Base-by-base conservation (phyloP, 163 green algal genomes). In the Coccomyxa subellipsoidea region DNA sequence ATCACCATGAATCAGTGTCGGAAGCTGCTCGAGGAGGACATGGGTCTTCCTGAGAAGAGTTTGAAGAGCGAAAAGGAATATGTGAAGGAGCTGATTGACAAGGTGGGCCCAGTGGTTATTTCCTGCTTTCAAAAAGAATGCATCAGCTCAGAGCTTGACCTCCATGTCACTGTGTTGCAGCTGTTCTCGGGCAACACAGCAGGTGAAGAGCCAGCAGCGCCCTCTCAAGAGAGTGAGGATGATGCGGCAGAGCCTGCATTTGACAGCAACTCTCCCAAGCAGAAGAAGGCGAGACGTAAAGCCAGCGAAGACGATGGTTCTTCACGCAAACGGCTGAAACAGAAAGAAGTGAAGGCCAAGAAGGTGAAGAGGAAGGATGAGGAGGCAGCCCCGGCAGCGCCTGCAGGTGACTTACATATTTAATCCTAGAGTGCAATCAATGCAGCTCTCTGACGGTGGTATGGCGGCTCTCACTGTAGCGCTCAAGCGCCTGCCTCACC, bases 1-100 rank as follows among this genome's bases (percentile, higher is more conserved):
- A 23, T 81, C 12, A 81, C 39, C 0, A 73, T 81, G 77, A 81
- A 81, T n/a, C 7, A 71, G 29, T 81, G 32, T 40, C 77, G 77
- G 25, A 81, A 81, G 35, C 8, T 81, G 9, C 47, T 81, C 2
- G 77, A 81, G 77, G 77, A 72, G 34, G 77, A 81, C 31, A 21
- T 81, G 39, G 40, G 47, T 1, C 40, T 81, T 29, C n/a, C 29
- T 29, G 37, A 59, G 23, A 66, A 66, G 2, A 37, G 31, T 15
- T 37, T 79, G 75, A 25, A 36, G 12, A 39, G 29, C 21, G 32
- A 79, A 36, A 79, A 79, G 38, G 75, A 39, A 29, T 39, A 47
- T n/a, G 12, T 81, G 40, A 73, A 34, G n/a, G 66, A 32, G 27
- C 27, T 73, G 66, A 73, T 73, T 35, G 66, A 73, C 8, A n/a